Conservation (phyloP, 441 rosid genomes). For the Gossypium schwendimanii region DNA sequence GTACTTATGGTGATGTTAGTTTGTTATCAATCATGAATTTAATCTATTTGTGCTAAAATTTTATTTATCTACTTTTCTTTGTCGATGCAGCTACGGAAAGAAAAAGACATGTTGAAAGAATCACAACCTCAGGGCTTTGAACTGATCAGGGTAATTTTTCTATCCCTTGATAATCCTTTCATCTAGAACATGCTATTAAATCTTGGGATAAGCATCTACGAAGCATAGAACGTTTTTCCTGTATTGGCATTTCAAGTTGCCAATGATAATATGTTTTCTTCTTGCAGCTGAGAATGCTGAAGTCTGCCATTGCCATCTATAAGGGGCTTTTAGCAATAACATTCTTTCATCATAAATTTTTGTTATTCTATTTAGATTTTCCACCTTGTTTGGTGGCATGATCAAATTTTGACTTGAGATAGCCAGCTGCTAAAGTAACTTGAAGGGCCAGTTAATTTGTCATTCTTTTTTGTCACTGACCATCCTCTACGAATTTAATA, state of each 20-base stretch:
- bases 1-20: neutral
- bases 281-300: neutral
- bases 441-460: neutral
- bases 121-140: constrained; percentile 65
- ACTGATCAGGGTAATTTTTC: constrained; percentile 51
- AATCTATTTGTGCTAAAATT: neutral
- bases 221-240: neutral
- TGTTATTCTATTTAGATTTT: neutral
- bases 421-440: neutral
- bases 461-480: neutral
- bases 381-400: neutral
- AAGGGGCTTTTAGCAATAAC: neutral
- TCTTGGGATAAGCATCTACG: neutral
- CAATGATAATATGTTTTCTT: neutral
- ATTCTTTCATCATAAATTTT: neutral
- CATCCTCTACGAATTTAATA: neutral
- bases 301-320: neutral
- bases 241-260: neutral
- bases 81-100: constrained; percentile 55
- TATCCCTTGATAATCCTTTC: neutral
- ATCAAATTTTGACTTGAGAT: neutral
- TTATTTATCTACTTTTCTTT: neutral
- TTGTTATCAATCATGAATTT: neutral
- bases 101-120: constrained; percentile 57
- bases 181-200: neutral